phyloP scores from a whole-genome alignment of 2,329 filamentous ascomycete species.

The Helotiales sp. region DNA sequence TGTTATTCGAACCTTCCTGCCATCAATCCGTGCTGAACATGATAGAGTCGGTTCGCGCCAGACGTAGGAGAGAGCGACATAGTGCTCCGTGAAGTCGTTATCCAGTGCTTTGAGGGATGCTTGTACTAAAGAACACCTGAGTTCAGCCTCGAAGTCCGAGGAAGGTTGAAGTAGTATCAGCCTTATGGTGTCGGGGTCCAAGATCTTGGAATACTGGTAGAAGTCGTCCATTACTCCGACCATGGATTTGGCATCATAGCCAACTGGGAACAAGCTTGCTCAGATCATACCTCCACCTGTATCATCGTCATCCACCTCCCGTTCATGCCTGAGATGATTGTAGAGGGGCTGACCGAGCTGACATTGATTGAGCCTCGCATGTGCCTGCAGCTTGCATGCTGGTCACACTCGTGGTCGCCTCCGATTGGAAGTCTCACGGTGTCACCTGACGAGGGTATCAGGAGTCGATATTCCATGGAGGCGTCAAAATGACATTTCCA shows the following conservation, averaged over 20 bases:
- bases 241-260: not conserved
- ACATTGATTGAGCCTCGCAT: not conserved
- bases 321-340: not conserved
- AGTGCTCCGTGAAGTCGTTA: slow-evolving; percentile 12
- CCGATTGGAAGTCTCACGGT: slow-evolving; percentile 10
- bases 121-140: slow-evolving; percentile 9
- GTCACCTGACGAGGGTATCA: slow-evolving; percentile 12
- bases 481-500: too few relatives aligned
- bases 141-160: not conserved
- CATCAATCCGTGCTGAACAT: slow-evolving; percentile 6
- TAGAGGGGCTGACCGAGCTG: not conserved
- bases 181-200: not conserved
- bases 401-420: slow-evolving; percentile 10
- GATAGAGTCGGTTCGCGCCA: slow-evolving; percentile 11
- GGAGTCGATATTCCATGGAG: not conserved
- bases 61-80: slow-evolving; percentile 16
- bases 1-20: slow-evolving; percentile 5
- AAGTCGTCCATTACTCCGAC: not conserved
- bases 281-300: not conserved
- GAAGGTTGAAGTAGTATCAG: slow-evolving; percentile 7
- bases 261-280: not conserved
- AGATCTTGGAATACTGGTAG: slow-evolving; percentile 4
- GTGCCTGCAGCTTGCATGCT: not conserved
- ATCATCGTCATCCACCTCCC: not conserved
- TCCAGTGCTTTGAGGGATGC: slow-evolving; percentile 4